Conservation (phyloP, 768 basidiomycete genomes). For the Psilocybe tampanensis region DNA sequence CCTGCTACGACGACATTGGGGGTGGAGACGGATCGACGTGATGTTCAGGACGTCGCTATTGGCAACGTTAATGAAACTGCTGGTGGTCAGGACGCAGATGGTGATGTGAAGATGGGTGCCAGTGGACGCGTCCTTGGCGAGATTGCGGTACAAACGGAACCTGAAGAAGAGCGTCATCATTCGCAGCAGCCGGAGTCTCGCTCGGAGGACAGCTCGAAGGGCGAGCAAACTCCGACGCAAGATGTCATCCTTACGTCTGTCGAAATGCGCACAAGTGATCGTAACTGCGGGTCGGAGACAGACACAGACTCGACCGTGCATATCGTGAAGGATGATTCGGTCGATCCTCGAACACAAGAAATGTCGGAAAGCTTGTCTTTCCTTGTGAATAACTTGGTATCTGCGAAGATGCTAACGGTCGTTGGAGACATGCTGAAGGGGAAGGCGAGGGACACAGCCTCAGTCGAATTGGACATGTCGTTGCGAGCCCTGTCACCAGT, state of each 20-base stretch:
- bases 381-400: conserved; percentile 25
- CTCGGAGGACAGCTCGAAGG: neutral
- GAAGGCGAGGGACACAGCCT: conserved; percentile 6
- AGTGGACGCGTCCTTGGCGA: conserved; percentile 1
- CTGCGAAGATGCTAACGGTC: conserved; percentile 21
- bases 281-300: conserved; percentile 14
- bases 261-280: conserved; percentile 7
- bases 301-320: conserved; percentile 16
- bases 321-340: neutral
- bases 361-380: conserved; percentile 17
- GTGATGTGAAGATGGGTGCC: neutral
- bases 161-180: neutral
- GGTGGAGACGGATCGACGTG: neutral
- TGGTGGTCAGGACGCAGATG: neutral
- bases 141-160: conserved; percentile 8
- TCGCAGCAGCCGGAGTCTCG: neutral
- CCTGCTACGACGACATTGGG: neutral
- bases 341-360: conserved; percentile 6
- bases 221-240: neutral
- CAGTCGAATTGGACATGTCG: neutral
- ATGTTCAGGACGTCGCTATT: conserved; percentile 8
- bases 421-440: conserved; percentile 18
- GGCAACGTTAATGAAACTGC: neutral
- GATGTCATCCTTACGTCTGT: neutral
- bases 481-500: conserved; percentile 2